Conservation (phyloP, 1,139 yeast genomes). For the Yamadazyma songkhlaensis region DNA sequence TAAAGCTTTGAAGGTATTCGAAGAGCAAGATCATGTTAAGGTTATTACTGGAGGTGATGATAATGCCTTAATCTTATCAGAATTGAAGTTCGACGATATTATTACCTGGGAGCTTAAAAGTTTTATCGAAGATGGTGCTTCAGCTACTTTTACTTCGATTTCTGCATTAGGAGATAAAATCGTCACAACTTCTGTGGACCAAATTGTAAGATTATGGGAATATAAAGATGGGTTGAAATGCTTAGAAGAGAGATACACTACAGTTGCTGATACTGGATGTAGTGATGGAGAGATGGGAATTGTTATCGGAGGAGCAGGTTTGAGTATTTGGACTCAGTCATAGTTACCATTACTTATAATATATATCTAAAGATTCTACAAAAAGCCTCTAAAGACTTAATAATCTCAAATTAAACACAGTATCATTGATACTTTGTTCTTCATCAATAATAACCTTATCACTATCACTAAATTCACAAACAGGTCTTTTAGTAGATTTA, state of each 20-base stretch:
- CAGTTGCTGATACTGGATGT: slow-evolving; percentile 90
- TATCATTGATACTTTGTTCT: slow-evolving; percentile 86
- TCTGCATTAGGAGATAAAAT: slow-evolving; percentile 22
- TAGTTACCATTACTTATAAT: too few species aligned
- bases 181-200: slow-evolving; percentile 74
- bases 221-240: slow-evolving; percentile 30
- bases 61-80: slow-evolving; percentile 59
- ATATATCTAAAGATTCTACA: slow-evolving; percentile 1
- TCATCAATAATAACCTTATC: slow-evolving; percentile 73
- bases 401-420: slow-evolving; percentile 76
- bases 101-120: slow-evolving; percentile 22
- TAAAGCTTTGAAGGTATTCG: slow-evolving; percentile 44
- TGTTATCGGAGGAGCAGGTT: slow-evolving; percentile 70
- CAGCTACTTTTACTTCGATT: slow-evolving; percentile 81
- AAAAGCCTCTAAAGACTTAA: slow-evolving; percentile 31
- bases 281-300: slow-evolving; percentile 36
- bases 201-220: slow-evolving; percentile 67
- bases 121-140: slow-evolving; percentile 60
- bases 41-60: slow-evolving; percentile 90
- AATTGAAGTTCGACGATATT: slow-evolving; percentile 22
- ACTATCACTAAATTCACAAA: slow-evolving; percentile 40
- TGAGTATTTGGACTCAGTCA: slow-evolving; percentile 50
- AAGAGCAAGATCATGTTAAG: slow-evolving; percentile 18
- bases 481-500: slow-evolving; percentile 72
- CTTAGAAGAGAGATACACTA: slow-evolving; percentile 54